A percentile compares a stretch with the other conserved stretches of the same genome.
These are phyloP conservation scores for Suaeda aralocaspica DNA, from an alignment of 148 eudicot species.

Conservation along the genomic window DNA sequence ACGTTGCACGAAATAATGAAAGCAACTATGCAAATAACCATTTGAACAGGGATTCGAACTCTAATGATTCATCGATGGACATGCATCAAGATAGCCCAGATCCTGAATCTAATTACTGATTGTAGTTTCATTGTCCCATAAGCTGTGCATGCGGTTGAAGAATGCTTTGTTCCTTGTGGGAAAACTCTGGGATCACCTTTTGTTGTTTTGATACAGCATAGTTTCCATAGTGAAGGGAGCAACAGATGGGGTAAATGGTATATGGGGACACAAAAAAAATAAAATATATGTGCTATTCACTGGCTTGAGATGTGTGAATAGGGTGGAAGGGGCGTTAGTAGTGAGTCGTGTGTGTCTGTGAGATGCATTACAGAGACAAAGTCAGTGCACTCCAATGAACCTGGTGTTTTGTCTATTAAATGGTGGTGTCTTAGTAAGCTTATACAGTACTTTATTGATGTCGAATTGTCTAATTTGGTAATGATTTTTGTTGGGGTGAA, in stretches of 20 bases:
- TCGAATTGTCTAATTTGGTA: conserved; percentile 15
- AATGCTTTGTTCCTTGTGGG: conserved; percentile 15
- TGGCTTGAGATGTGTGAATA: conserved; percentile 22
- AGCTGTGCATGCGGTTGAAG: conserved; percentile 16
- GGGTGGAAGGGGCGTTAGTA: conserved; percentile 24
- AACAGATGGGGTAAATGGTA: conserved; percentile 11
- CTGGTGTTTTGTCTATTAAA: conserved; percentile 20
- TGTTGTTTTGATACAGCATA: conserved; percentile 5
- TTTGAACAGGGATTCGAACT: conserved; percentile 46
- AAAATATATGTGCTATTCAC: conserved; percentile 20
- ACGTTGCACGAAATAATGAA: conserved; percentile 34
- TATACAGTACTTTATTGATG: conserved; percentile 8
- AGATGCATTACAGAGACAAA: conserved; percentile 10
- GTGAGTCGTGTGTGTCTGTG: conserved; percentile 5
- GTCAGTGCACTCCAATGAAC: conserved; percentile 21
- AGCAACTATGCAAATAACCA: conserved; percentile 29
- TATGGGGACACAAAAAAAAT: conserved; percentile 1
- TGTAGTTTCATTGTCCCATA: conserved; percentile 4
- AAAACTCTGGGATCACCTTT: not conserved
- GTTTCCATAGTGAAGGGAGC: conserved; percentile 18
- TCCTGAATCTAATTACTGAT: conserved; percentile 56
- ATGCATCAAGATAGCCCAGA: conserved; percentile 79
- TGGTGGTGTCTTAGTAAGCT: conserved; percentile 16
- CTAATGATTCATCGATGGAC: conserved; percentile 78
- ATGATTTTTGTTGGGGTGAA: conserved; percentile 12